A percentile compares a stretch with the other conserved stretches of the same genome.
Conservation (phyloP, 257 asterid species). For the Scutellaria barbata region DNA sequence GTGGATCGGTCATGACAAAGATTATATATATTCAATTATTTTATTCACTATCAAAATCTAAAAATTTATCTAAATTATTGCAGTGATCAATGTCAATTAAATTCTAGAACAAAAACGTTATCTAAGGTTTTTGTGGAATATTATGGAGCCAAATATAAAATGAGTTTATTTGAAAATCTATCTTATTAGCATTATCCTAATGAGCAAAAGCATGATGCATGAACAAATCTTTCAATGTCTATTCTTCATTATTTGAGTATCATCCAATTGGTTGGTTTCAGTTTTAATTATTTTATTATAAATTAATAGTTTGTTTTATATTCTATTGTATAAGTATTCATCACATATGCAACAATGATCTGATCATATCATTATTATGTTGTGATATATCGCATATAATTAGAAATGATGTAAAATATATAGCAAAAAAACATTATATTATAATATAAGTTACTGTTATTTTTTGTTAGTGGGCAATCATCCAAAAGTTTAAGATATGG, state of each 20-base stretch:
- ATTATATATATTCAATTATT: too few species aligned
- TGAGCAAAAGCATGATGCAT: not conserved
- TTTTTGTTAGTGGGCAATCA: constrained; percentile 5
- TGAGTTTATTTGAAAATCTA: not conserved
- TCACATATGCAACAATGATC: not conserved
- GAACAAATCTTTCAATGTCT: constrained; percentile 15
- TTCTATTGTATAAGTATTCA: not conserved
- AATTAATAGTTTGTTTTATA: not conserved
- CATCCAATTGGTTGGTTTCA: not conserved
- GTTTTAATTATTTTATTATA: not conserved
- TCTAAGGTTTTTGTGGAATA: not conserved
- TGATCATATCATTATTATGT: not conserved
- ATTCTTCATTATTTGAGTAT: constrained; percentile 1
- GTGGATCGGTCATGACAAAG: not conserved
- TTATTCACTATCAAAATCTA: too few species aligned
- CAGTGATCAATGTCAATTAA: not conserved
- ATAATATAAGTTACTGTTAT: not conserved
- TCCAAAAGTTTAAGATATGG: too few species aligned
- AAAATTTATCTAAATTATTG: too few species aligned
- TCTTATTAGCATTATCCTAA: not conserved
- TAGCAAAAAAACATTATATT: too few species aligned
- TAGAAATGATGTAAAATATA: too few species aligned
- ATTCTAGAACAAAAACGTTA: not conserved
- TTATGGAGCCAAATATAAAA: constrained; percentile 20
- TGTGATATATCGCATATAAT: too few species aligned